Evolutionary conservation across 106 monocot genomes (phyloP), one percentile per base, ranked within the genome.

Genomic region (Cymbidium sinense): DNA sequence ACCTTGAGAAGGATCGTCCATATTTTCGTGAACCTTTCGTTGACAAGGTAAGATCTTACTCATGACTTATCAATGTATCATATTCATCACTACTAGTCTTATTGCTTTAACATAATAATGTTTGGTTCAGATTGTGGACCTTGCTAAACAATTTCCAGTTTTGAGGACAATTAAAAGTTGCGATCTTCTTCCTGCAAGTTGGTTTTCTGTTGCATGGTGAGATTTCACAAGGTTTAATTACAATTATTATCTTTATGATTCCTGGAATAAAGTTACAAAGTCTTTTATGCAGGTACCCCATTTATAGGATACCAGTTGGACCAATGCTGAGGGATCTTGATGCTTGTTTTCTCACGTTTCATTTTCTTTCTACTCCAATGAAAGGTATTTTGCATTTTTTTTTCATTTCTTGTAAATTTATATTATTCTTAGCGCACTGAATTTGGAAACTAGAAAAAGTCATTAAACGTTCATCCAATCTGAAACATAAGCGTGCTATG

Each of bases 171-270:
- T 86, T 62, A 84, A 77, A 82, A 93, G 93, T 78, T 87, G 93
- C 82, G 90, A 93, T 81, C 76, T 93, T 65, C 79, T 82, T 43
- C 86, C 93, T 34, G 28, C 83, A 17, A 93, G 93, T 77, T 93
- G 93, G 93, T 79, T 93, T 69, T 92, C 90, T 81, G 90, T 93
- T 82, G 89, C 93, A 86, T 93, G 93, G 93, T 93, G 67, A 34
- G 80, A 28, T 78, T 82, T 51, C 43, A 50, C 61, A 25, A 23
- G 61, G 8, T 47, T 13, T 47, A 25, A 62, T 25, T 62, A 23
- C 61, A 62, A 9, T 5, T 62, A 0, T 62, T 62, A 25, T 62
- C 61, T 62, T 27, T 62, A 5, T 62, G 27, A 62, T 62, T 8
- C 61, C 6, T n/a, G 25, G 33, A 67, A 67, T 67, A 5, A 2